These are phyloP conservation scores for Corylus heterophylla DNA, from an alignment of 306 rosid genomes.

Conservation along the genomic window DNA sequence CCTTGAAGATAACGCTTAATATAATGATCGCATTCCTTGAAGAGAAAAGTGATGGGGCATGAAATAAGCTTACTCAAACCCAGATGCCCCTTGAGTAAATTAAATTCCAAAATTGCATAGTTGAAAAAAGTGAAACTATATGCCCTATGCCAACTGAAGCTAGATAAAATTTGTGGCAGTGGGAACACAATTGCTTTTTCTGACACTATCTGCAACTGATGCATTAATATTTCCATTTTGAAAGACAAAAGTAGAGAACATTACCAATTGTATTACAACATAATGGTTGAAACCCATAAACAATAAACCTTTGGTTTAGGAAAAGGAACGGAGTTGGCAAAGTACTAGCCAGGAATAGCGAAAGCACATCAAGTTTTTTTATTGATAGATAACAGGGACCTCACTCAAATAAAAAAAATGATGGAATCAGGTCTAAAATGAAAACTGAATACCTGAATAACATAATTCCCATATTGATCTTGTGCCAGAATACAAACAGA, in stretches of 20 bases:
- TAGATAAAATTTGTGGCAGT: not conserved
- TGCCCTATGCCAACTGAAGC: not conserved
- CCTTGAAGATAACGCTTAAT: not conserved
- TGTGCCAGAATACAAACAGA: conserved; percentile 84
- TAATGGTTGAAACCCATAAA: not conserved
- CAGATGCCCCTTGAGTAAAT: not conserved
- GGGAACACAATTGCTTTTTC: not conserved
- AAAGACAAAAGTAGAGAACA: not conserved
- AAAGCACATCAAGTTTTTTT: not conserved
- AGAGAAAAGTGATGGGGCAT: not conserved
- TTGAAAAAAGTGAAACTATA: not conserved
- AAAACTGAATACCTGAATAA: conserved; percentile 72
- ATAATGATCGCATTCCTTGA: not conserved
- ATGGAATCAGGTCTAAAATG: conserved; percentile 5
- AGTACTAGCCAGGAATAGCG: not conserved
- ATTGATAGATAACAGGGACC: not conserved
- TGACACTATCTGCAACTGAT: not conserved
- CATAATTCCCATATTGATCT: conserved; percentile 98
- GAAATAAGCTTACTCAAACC: not conserved
- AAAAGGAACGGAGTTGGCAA: not conserved
- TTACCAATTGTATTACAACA: not conserved
- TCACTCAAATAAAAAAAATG: conserved; percentile 5
- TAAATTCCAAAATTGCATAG: not conserved
- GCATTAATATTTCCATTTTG: not conserved
- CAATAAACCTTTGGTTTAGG: not conserved